Conservation (phyloP, 805 yeast genomes). For the Metschnikowia picachoensis region DNA sequence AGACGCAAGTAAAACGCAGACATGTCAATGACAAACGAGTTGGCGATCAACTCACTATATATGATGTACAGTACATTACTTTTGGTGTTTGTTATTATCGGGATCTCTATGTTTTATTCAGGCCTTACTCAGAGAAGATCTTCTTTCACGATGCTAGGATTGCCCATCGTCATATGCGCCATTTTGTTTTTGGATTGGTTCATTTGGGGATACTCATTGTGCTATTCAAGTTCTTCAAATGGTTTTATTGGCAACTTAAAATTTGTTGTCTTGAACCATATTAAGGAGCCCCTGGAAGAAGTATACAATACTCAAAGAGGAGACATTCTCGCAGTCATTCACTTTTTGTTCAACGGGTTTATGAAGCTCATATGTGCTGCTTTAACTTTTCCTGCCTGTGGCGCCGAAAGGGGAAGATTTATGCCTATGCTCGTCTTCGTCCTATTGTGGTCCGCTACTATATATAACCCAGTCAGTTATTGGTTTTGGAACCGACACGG, state of each 20-base stretch:
- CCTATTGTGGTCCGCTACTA: constrained; percentile 37
- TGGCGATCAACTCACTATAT: constrained; percentile 27
- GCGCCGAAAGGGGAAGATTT: constrained; percentile 41
- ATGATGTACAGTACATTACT: constrained; percentile 34
- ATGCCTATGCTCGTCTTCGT: constrained; percentile 39
- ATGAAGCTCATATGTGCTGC: constrained; percentile 38
- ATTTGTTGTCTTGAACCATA: constrained; percentile 24
- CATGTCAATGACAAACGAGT: constrained; percentile 4
- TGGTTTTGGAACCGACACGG: constrained; percentile 45
- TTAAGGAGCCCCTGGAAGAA: constrained; percentile 5
- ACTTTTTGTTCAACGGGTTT: constrained; percentile 37
- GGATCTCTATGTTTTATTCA: constrained; percentile 38
- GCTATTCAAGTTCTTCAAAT: constrained; percentile 34
- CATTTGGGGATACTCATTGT: constrained; percentile 43
- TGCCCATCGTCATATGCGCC: constrained; percentile 31
- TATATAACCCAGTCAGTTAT: constrained; percentile 42
- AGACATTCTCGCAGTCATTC: constrained; percentile 31
- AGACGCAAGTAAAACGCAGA: too few species aligned
- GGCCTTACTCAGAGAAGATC: constrained; percentile 43
- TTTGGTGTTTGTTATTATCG: constrained; percentile 31
- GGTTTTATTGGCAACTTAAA: constrained; percentile 32
- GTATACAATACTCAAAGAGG: constrained; percentile 37
- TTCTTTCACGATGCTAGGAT: constrained; percentile 36
- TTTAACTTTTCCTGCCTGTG: constrained; percentile 42
- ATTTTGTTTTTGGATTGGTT: constrained; percentile 39